phyloP scores from a whole-genome alignment of 345 rosid species.

The Combretum micranthum region DNA sequence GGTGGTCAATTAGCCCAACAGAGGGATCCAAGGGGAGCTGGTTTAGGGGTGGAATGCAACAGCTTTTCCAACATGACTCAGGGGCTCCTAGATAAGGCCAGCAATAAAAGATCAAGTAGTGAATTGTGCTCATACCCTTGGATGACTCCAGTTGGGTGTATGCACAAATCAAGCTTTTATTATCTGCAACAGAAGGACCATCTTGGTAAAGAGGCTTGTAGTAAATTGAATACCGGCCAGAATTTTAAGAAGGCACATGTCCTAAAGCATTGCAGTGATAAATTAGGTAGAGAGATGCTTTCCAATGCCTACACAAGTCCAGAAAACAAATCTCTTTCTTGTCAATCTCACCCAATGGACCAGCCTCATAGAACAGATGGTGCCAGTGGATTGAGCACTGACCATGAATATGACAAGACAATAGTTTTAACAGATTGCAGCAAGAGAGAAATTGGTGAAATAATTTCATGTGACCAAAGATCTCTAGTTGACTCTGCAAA shows the following conservation, averaged over 20 bases:
- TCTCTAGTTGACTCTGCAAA: conserved; percentile 33
- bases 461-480: conserved; percentile 27
- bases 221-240: too few species aligned
- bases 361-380: conserved; percentile 35
- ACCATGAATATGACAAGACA: conserved; percentile 29
- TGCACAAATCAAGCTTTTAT: conserved; percentile 26
- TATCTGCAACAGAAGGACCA: too few species aligned
- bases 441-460: conserved; percentile 49
- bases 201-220: too few species aligned
- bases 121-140: conserved; percentile 36
- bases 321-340: neutral
- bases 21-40: conserved; percentile 49
- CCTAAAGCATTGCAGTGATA: too few species aligned
- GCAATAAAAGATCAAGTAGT: conserved; percentile 45
- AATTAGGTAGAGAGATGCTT: too few species aligned
- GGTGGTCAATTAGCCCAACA: conserved; percentile 41
- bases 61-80: conserved; percentile 43
- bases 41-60: conserved; percentile 49
- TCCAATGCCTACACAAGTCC: too few species aligned
- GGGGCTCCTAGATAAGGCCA: conserved; percentile 44
- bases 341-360: conserved; percentile 22
- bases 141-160: conserved; percentile 32
- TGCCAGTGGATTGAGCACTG: conserved; percentile 32
- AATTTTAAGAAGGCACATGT: too few species aligned
- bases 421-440: conserved; percentile 16